These are phyloP conservation scores for Acacia acuminata DNA, from an alignment of 306 rosid species.

Conservation along the genomic window DNA sequence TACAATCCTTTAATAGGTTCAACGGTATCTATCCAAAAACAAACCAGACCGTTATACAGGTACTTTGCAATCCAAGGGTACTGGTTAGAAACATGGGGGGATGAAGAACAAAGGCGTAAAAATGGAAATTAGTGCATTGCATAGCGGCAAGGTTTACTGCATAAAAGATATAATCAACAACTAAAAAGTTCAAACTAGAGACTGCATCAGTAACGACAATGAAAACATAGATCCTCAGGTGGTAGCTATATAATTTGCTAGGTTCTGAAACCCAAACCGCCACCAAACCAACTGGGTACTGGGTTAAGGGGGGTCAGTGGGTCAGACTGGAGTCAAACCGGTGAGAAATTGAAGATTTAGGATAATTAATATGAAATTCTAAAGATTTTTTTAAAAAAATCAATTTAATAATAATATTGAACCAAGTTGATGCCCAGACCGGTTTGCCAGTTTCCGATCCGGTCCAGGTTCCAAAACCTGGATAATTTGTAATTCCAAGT, in stretches of 20 bases:
- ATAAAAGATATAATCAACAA: conserved; percentile 4
- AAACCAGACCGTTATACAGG: conserved; percentile 10
- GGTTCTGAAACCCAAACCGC: too few species aligned
- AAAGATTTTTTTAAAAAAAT: too few species aligned
- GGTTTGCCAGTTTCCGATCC: too few species aligned
- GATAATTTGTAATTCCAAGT: not conserved
- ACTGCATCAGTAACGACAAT: not conserved
- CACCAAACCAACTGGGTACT: too few species aligned
- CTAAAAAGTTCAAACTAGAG: not conserved
- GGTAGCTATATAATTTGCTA: not conserved
- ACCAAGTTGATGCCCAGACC: too few species aligned
- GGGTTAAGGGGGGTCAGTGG: too few species aligned
- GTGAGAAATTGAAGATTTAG: too few species aligned
- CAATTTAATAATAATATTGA: too few species aligned
- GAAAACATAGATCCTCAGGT: conserved; percentile 2
- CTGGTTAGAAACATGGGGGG: not conserved
- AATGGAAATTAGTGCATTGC: not conserved
- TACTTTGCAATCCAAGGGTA: conserved; percentile 15
- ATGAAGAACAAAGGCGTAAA: not conserved
- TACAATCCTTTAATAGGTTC: conserved; percentile 82
- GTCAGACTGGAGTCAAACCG: too few species aligned
- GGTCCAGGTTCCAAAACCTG: too few species aligned
- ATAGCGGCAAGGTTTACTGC: not conserved
- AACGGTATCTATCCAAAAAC: conserved; percentile 61
- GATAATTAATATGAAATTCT: too few species aligned